phyloP scores from a whole-genome alignment of 495 filamentous ascomycete genomes.

The Lasiosphaeris hirsuta region DNA sequence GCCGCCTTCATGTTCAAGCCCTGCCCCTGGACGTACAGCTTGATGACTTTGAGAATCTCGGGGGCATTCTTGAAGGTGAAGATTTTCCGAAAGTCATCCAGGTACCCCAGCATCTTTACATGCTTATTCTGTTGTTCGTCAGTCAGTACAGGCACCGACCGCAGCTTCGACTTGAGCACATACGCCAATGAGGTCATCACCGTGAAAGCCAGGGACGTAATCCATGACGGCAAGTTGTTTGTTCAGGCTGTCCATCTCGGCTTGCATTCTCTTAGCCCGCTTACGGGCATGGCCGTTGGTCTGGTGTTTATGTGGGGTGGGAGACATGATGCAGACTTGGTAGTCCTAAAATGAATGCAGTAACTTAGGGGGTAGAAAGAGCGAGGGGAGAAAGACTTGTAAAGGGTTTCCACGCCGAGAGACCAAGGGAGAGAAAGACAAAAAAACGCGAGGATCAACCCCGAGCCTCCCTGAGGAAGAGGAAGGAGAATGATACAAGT shows the following conservation, averaged over 20 bases:
- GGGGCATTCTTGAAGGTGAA: background rate
- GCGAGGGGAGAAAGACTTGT: too few species aligned
- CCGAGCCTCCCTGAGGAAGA: too few species aligned
- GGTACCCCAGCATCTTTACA: background rate
- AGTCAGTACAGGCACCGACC: background rate
- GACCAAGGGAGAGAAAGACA: too few species aligned
- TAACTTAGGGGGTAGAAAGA: too few species aligned
- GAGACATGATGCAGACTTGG: too few species aligned
- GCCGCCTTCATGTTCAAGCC: constrained; percentile 6
- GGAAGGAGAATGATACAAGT: too few species aligned
- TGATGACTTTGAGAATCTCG: background rate
- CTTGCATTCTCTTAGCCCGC: too few species aligned
- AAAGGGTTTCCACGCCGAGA: too few species aligned
- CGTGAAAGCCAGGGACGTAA: constrained; percentile 8
- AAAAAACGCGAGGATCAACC: too few species aligned
- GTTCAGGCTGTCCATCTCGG: background rate
- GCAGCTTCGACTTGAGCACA: background rate
- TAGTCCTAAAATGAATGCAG: too few species aligned
- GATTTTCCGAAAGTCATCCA: background rate
- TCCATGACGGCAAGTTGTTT: background rate
- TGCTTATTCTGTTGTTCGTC: background rate
- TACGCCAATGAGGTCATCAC: constrained; percentile 9
- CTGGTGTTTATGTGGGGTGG: too few species aligned
- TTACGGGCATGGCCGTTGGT: too few species aligned
- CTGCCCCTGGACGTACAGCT: background rate